Conservation (phyloP, 129 eudicot genomes). For the Centrapalus pauciflorus region DNA sequence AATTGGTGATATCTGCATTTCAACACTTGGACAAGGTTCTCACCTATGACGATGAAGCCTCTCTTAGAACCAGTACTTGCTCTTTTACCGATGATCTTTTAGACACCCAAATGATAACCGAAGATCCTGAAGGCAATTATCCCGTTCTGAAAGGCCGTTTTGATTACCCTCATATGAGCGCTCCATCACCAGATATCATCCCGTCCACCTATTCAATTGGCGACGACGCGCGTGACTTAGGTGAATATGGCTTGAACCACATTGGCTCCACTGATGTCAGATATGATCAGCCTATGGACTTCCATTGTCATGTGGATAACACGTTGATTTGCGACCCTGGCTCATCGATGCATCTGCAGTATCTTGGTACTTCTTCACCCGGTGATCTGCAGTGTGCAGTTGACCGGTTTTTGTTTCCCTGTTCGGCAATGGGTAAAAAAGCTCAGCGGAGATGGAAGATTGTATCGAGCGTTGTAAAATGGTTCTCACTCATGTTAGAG, state of each 20-base stretch:
- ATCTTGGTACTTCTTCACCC: slow-evolving; percentile 39
- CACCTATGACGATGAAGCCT: slow-evolving; percentile 50
- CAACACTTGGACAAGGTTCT: slow-evolving; percentile 51
- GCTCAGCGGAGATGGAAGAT: slow-evolving; percentile 67
- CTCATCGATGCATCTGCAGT: slow-evolving; percentile 42
- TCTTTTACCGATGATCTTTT: slow-evolving; percentile 27
- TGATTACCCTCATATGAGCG: slow-evolving; percentile 29
- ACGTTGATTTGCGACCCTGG: slow-evolving; percentile 44
- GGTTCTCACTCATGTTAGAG: slow-evolving; percentile 38
- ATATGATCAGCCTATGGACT: slow-evolving; percentile 37
- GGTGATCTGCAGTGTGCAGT: slow-evolving; percentile 38
- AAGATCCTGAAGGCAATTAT: slow-evolving; percentile 18
- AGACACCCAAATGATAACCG: slow-evolving; percentile 25
- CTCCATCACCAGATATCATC: slow-evolving; percentile 36
- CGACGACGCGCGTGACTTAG: slow-evolving; percentile 25
- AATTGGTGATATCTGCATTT: slow-evolving; percentile 56
- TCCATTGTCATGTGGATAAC: slow-evolving; percentile 36
- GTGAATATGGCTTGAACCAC: slow-evolving; percentile 30
- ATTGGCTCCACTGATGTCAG: slow-evolving; percentile 37
- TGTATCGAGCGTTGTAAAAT: slow-evolving; percentile 47
- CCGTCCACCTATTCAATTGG: slow-evolving; percentile 38
- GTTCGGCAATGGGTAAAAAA: slow-evolving; percentile 36
- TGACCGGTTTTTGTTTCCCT: slow-evolving; percentile 34
- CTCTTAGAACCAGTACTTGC: slow-evolving; percentile 27
- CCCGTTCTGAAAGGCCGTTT: slow-evolving; percentile 19